Evolutionary conservation across 352 stramenopile genomes (phyloP).

Genomic region (Phytophthora citrophthora): DNA sequence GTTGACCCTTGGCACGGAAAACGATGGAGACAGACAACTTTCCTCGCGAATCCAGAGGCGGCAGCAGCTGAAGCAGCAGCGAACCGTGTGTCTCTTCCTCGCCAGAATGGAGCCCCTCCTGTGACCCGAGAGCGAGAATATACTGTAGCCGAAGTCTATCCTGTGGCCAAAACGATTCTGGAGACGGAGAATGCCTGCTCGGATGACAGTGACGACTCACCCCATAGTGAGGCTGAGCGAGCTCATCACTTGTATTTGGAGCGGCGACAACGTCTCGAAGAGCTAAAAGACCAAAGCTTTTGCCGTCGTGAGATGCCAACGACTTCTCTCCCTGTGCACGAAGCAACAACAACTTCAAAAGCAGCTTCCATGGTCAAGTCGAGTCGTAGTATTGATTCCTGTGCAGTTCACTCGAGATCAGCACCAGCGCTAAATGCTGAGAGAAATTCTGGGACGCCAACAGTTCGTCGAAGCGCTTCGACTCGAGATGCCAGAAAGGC

Average conservation of each 20-base stretch:
- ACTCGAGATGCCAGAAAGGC: background rate
- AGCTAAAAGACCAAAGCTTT: constrained; percentile 8
- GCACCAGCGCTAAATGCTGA: constrained; percentile 5
- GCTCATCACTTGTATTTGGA: constrained; percentile 31
- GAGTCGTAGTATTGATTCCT: background rate
- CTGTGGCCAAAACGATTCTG: constrained; percentile 33
- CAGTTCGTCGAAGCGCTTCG: constrained; percentile 7
- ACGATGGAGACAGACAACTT: constrained; percentile 31
- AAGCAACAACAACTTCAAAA: background rate
- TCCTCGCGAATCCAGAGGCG: constrained; percentile 25
- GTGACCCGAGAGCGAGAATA: constrained; percentile 13
- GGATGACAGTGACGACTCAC: constrained; percentile 10
- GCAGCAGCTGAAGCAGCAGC: constrained; percentile 29
- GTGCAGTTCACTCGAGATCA: background rate
- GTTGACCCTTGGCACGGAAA: constrained; percentile 14
- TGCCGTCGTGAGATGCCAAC: constrained; percentile 7
- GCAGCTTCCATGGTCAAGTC: background rate
- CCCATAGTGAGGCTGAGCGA: constrained; percentile 27
- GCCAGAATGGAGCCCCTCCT: background rate
- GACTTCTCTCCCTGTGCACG: background rate
- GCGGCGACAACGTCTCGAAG: constrained; percentile 19
- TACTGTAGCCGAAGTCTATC: constrained; percentile 24
- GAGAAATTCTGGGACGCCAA: constrained; percentile 9
- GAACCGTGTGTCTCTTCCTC: constrained; percentile 9
- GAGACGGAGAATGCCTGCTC: constrained; percentile 21